Evolutionary conservation across 2,329 filamentous ascomycete species (phyloP), one percentile per base, ranked within the genome.

Genomic region (Mariannaea sp.): DNA sequence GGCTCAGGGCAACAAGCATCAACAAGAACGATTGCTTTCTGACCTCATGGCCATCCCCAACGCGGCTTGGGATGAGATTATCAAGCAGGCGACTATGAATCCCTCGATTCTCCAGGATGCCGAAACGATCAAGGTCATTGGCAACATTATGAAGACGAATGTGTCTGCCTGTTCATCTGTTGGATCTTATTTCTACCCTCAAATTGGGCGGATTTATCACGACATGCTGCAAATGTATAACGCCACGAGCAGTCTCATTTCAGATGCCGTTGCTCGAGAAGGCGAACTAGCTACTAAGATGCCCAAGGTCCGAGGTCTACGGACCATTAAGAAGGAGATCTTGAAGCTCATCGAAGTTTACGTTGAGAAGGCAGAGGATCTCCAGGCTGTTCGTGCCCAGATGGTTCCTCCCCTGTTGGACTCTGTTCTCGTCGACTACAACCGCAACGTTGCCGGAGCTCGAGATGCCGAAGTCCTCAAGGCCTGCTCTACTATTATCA

Each of bases 121-220:
- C 9, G 92, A 99, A 64, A 96, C 92, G 1, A 97, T 99, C 77
- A 99, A 99, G 79, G 87, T 99, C 62, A 92, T 99, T 58, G 94
- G 94, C 62, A 99, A 99, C 75, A 97, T 99, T 70, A 99, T 99
- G 94, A 99, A 99, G 83, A 99, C 94, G 1, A 99, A 99, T 66
- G 94, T 99, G 4, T 93, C 95, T n/a, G 94, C 94, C 29, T 99
- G 94, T 73, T 90, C 90, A 29, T 97, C 94, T 1, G 94, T 99
- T 53, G 94, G 95, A 27, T 86, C 90, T 46, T 99, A 97, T 75
- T 99, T 99, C 74, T 97, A 96, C 69, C 93, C 94, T 10, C 94
- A 99, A 71, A 96, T 99, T 65, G 94, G 93, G 33, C 88, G 92
- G 52, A 97, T 99, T 64, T 99, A 97, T 73, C 86, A 95, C 63